Evolutionary conservation across 495 filamentous ascomycete species (phyloP).

Genomic region (Podospora comata): DNA sequence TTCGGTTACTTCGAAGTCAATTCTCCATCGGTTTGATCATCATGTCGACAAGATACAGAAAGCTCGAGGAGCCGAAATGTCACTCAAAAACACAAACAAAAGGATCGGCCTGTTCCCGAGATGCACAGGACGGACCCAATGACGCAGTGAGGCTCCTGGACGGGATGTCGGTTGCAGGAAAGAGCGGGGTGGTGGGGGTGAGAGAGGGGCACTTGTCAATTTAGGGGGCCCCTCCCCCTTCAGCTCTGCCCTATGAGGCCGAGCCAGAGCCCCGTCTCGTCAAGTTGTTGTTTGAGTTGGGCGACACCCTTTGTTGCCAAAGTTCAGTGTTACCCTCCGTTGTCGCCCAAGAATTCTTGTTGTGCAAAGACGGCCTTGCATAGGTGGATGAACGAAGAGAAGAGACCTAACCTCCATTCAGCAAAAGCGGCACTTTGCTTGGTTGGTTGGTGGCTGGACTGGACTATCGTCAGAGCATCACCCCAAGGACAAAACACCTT

Average conservation of each 20-base stretch:
- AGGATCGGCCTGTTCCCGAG: background rate
- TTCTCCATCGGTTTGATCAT: background rate
- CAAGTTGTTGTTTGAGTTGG: background rate
- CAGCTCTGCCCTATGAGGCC: slow-evolving; percentile 8
- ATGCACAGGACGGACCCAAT: background rate
- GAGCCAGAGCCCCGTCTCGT: background rate
- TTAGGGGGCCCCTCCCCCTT: background rate
- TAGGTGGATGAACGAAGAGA: background rate
- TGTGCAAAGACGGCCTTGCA: background rate
- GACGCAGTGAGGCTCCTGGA: slow-evolving; percentile 6
- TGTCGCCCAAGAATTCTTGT: background rate
- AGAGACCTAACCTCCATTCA: background rate
- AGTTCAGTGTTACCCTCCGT: background rate
- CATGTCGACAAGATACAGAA: background rate
- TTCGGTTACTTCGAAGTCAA: background rate
- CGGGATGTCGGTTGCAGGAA: background rate
- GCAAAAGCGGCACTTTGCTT: background rate
- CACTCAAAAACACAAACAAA: background rate
- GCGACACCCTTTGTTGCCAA: background rate
- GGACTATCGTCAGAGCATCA: background rate
- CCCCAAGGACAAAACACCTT: background rate
- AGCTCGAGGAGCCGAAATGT: background rate
- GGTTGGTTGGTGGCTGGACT: background rate
- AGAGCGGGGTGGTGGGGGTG: background rate
- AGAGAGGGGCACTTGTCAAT: background rate